Percentiles rank a stretch among this genome's conserved stretches.
These are phyloP conservation scores for Backusella liffmaniae DNA, from an alignment of 192 early-diverging fungal species.

Conservation along the genomic window DNA sequence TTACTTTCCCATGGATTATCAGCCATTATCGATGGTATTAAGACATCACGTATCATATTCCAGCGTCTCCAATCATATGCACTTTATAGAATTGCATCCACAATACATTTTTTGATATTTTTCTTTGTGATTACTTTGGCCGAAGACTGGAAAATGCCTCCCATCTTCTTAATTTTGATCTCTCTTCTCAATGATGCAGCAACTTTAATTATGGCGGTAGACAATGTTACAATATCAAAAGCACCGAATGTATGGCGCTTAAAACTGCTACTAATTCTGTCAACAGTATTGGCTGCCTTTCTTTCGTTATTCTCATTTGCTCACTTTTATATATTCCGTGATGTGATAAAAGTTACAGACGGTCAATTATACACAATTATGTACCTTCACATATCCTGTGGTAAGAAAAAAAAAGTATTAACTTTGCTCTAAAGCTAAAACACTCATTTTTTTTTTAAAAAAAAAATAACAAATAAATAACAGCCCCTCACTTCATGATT, in stretches of 20 bases:
- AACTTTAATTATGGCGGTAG: slow-evolving; percentile 72
- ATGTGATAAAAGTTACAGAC: slow-evolving; percentile 18
- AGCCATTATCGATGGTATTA: slow-evolving; percentile 75
- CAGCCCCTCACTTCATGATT: slow-evolving; percentile 74
- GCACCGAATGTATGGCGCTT: slow-evolving; percentile 75
- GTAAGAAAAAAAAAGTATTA: slow-evolving; percentile 5
- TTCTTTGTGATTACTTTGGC: slow-evolving; percentile 71
- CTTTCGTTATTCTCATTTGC: slow-evolving; percentile 63
- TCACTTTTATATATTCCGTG: slow-evolving; percentile 61
- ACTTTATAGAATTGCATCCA: slow-evolving; percentile 73
- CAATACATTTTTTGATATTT: slow-evolving; percentile 76
- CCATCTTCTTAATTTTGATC: slow-evolving; percentile 64
- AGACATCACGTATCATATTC: slow-evolving; percentile 70
- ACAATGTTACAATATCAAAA: slow-evolving; percentile 65
- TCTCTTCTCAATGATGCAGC: slow-evolving; percentile 71
- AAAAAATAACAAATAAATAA: background rate
- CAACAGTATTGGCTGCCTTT: slow-evolving; percentile 57
- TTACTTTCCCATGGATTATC: slow-evolving; percentile 63
- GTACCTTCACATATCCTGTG: slow-evolving; percentile 73
- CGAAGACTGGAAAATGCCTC: slow-evolving; percentile 67
- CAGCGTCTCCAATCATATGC: slow-evolving; percentile 72
- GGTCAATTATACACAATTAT: slow-evolving; percentile 62
- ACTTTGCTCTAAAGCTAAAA: background rate
- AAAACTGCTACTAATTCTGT: slow-evolving; percentile 64
- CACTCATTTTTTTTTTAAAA: background rate